phyloP scores from a whole-genome alignment of 768 basidiomycete genomes.

The Tricholoma flavovirens region DNA sequence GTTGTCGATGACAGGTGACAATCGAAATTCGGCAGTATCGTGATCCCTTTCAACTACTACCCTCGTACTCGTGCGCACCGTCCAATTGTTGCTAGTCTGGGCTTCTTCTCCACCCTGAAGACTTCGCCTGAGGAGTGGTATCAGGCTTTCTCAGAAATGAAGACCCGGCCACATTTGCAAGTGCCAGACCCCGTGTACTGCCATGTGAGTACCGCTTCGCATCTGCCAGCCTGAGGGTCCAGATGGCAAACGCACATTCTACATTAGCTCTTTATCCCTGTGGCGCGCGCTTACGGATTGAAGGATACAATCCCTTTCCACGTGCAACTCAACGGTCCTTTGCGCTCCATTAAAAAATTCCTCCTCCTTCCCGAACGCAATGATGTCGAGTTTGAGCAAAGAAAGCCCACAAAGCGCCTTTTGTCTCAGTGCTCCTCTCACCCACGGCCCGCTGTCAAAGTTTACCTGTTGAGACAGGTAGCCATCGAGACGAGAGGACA shows the following conservation, averaged over 20 bases:
- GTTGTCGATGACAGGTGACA: conserved; percentile 4
- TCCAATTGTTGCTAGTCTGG: conserved; percentile 41
- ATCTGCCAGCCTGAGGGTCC: not conserved
- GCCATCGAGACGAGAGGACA: conserved; percentile 29
- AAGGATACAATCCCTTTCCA: conserved; percentile 59
- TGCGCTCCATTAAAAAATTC: conserved; percentile 41
- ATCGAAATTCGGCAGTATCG: not conserved
- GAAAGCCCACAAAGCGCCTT: not conserved
- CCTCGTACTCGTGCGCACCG: conserved; percentile 50
- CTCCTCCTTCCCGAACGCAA: conserved; percentile 24
- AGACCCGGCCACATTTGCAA: conserved; percentile 27
- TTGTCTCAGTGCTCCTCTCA: not conserved
- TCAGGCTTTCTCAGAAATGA: conserved; percentile 39
- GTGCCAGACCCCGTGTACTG: conserved; percentile 38
- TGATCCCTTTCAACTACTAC: conserved; percentile 41
- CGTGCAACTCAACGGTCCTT: conserved; percentile 50
- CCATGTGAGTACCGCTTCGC: conserved; percentile 32
- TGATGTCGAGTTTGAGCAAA: not conserved
- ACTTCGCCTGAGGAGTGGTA: conserved; percentile 62
- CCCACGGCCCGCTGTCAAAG: conserved; percentile 29
- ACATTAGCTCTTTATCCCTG: conserved; percentile 54
- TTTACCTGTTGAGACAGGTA: conserved; percentile 48
- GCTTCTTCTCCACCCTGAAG: conserved; percentile 56
- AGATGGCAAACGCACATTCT: not conserved
- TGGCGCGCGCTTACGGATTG: conserved; percentile 46